Evolutionary conservation across 1,284 basidiomycete genomes (phyloP), one percentile per base, ranked within the genome.

Genomic region (Hymenochaete sp.): DNA sequence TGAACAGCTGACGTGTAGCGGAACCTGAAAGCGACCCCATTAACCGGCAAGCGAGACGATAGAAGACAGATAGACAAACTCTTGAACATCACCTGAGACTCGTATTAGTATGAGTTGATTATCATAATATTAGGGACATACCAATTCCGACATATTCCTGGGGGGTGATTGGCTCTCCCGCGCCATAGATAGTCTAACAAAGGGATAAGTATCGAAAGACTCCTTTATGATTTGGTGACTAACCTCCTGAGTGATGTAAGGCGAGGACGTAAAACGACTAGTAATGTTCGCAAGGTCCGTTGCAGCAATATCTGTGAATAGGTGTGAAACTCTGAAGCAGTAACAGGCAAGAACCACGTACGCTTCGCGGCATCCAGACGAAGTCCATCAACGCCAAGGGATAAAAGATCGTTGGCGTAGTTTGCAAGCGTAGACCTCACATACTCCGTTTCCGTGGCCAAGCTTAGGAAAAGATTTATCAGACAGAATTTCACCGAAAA

Each of bases 291-390:
- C 59, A 32, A 82, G 67, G 56, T 81, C 77, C 0, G 53, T 57
- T 0, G 70, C 59, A 2, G 70, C 56, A 4, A 81, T 79, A 53
- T 79, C 78, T 81, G 52, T n/a, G 24, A 26, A 8, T 37, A n/a
- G 40, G 0, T 26, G 11, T 44, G 14, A 24, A 26, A 36, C 27
- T 19, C 13, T 22, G 18, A 6, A 28, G 19, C 29, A 21, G 13
- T 28, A 11, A 24, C 7, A 48, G 26, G 19, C 14, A n/a, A 32
- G 47, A n/a, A 14, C 32, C 7, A 54, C 64, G 45, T 54, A 81
- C 79, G 71, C 61, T 82, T 83, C 0, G 79, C 70, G 6, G 81
- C 79, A 57, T 85, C 81, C 28, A 83, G 60, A 0, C 80, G 69
- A 31, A 84, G 61, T 0, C 82, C 82, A 54, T 78, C 77, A 1